Evolutionary conservation across 495 filamentous ascomycete genomes (phyloP), one percentile per base, ranked within the genome.

Genomic region (Rusavskia elegans): DNA sequence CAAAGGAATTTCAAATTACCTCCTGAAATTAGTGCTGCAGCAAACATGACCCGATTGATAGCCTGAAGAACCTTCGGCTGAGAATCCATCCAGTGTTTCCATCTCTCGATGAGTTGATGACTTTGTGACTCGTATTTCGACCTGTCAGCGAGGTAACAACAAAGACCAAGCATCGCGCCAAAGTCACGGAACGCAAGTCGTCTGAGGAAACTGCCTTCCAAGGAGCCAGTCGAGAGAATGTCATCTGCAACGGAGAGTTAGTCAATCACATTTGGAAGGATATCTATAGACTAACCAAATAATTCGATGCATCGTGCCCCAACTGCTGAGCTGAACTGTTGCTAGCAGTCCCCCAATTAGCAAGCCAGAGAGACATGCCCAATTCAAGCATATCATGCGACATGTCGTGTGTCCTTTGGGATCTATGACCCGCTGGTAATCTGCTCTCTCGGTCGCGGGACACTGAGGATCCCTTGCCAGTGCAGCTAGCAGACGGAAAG

Each of bases 11-110:
- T 35, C 6, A 44, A 69, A 75, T 75, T 49, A 82, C 80, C 78
- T 59, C 79, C 78, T 5, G 79, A 78, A 45, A 75, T 69, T 59
- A 83, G 56, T 45, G 79, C 80, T 5, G 80, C 66, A 41, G 81
- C 78, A 68, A 80, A 83, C 81, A 84, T 85, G 30, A 77, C 78
- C 50, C 70, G 58, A 25, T 78, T 80, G 44, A 83, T 83, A 0
- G 79, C 78, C 36, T 68, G 59, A 57, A 82, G 55, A 41, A 76
- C 73, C 35, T 74, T 68, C 5, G 73, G 67, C 8, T 65, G 68
- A 8, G 67, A 49, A 14, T 70, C 60, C 62, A 77, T 63, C 50
- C 67, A 68, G 10, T 64, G 63, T 53, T 76, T 68, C 80, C 80
- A 83, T 11, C 8, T 2, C 67, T 67, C 9, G 70, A 63, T 5